Evolutionary conservation across 331 rosid species (phyloP).

Genomic region (Telfairia occidentalis): DNA sequence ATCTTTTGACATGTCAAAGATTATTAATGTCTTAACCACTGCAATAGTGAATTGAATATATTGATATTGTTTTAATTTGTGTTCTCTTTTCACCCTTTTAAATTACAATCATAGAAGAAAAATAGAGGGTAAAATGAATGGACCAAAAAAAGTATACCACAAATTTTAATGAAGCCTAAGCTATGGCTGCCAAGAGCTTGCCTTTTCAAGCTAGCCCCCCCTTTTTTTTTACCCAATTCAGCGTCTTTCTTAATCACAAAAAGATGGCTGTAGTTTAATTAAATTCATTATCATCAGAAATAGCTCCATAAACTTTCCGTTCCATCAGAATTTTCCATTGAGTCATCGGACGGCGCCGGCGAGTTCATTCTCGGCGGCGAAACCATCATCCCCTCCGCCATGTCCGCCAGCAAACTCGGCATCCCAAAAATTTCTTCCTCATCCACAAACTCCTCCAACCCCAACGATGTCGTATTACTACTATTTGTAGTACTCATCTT

Average conservation of each 20-base stretch:
- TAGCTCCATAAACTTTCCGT: slow-evolving; percentile 59
- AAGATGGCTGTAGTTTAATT: not conserved
- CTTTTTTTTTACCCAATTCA: not conserved
- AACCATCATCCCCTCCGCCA: slow-evolving; percentile 91
- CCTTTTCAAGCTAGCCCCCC: not conserved
- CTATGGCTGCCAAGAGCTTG: not conserved
- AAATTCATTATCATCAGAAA: slow-evolving; percentile 14
- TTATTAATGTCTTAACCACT: no score
- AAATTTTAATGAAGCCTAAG: not conserved
- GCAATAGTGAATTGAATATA: not conserved
- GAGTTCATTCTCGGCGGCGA: slow-evolving; percentile 74
- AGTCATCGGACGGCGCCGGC: slow-evolving; percentile 26
- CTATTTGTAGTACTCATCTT: not conserved
- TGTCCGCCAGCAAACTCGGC: slow-evolving; percentile 68
- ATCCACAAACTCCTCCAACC: slow-evolving; percentile 34
- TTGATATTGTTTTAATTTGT: not conserved
- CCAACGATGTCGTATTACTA: not conserved
- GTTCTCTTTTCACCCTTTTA: not conserved
- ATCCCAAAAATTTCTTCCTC: slow-evolving; percentile 73
- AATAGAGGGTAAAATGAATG: not conserved
- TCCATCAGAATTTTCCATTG: slow-evolving; percentile 24
- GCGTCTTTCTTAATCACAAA: slow-evolving; percentile 7
- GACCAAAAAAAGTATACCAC: not conserved
- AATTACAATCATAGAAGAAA: not conserved
- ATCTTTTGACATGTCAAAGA: no score